Evolutionary conservation across 257 asterid species (phyloP).

Genomic region (Salvia hispanica): DNA sequence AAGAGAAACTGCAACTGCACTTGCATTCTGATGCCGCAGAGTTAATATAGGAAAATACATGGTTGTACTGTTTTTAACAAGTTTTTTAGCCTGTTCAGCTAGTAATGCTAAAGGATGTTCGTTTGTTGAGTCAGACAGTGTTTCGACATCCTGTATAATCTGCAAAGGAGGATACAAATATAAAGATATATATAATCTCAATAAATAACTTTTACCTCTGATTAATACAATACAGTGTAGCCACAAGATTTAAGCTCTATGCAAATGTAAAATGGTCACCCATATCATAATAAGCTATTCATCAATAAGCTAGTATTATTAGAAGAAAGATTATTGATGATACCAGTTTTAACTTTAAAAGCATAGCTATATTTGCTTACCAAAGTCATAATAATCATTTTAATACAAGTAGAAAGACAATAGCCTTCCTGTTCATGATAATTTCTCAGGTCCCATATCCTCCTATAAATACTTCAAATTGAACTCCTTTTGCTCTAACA

Average conservation of each 20-base stretch:
- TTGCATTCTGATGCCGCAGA: constrained; percentile 70
- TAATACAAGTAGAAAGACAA: background rate
- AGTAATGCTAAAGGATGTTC: constrained; percentile 88
- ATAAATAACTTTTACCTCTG: constrained; percentile 3
- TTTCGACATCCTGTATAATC: constrained; percentile 84
- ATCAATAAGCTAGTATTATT: background rate
- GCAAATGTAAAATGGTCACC: background rate
- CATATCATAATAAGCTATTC: background rate
- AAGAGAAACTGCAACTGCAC: constrained; percentile 86
- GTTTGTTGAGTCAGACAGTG: constrained; percentile 63
- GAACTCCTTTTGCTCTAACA: background rate
- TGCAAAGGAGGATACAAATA: constrained; percentile 37
- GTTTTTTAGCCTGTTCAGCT: constrained; percentile 74
- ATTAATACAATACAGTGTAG: background rate
- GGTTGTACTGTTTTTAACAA: constrained; percentile 58
- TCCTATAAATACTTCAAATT: background rate
- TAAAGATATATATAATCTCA: constrained; percentile 30
- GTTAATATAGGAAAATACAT: constrained; percentile 73
- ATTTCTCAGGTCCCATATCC: constrained; percentile 8
- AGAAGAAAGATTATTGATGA: background rate
- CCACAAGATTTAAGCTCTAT: background rate
- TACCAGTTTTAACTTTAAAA: constrained; percentile 14
- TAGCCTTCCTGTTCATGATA: background rate
- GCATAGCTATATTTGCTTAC: background rate
- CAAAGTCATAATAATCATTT: background rate